Base-by-base conservation (phyloP, 306 rosid genomes). In the Sesbania bispinosa region DNA sequence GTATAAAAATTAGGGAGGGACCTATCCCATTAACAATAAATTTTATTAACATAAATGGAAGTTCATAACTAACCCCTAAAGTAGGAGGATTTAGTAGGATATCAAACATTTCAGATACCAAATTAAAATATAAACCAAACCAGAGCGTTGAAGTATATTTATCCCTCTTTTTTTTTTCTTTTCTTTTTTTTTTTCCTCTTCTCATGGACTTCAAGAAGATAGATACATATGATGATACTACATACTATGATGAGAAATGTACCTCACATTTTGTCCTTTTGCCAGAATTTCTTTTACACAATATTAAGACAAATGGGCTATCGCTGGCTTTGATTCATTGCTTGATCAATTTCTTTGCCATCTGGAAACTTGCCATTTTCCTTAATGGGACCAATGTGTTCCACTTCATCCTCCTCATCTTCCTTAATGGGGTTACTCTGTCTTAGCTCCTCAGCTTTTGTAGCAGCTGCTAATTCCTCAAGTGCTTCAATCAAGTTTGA, bases 401-500 rank as follows among this genome's bases (percentile, higher is more conserved):
- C 77, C 30, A 71, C 9, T 26, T 65, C 71, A 7, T 18, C 53
- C 15, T 77, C 73, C 38, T 81, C 85, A 33, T 65, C 69, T 47
- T 76, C 85, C 63, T 62, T 67, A 21, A 53, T 26, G 43, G 77
- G 20, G 50, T 54, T 46, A 43, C 18, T 73, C 74, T 81, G 80
- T 30, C 57, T 78, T 29, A 73, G 21, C 15, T 75, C 81, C 65
- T 84, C 85, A 19, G 42, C 77, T 43, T 78, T 76, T 64, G 62
- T 57, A 36, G 59, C 62, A 32, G 74, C 79, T 35, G 78, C 85
- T 2, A 39, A 68, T 20, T 80, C 78, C 78, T 86, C 75, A 29
- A 93, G 91, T 18, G 88, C 87, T 46, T 53, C 79, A 66, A 90
- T 77, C 53, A 92, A 83, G 68, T 73, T 71, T n/a, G 67, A 77